Conservation (phyloP, 1,139 yeast species). For the Fermentozyma sake region DNA sequence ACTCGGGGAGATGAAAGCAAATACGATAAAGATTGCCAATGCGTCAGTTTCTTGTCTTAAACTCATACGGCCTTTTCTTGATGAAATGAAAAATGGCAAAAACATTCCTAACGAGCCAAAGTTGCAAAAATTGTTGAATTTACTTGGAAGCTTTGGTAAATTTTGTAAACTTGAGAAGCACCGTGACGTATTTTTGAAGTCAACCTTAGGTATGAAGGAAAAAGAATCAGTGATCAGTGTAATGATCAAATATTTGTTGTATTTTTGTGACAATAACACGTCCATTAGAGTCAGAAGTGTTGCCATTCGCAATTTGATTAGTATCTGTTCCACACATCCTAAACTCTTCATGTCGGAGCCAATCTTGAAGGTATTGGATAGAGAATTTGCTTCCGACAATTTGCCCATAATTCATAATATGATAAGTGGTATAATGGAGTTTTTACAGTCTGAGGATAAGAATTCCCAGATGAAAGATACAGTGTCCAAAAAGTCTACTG, state of each 20-base stretch:
- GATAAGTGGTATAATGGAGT: slow-evolving; percentile 50
- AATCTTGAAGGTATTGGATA: slow-evolving; percentile 50
- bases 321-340: slow-evolving; percentile 58
- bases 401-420: slow-evolving; percentile 41
- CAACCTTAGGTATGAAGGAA: slow-evolving; percentile 39
- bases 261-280: slow-evolving; percentile 37
- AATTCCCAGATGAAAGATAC: slow-evolving; percentile 37
- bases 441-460: slow-evolving; percentile 50
- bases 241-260: slow-evolving; percentile 51
- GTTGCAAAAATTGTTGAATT: slow-evolving; percentile 51
- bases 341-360: slow-evolving; percentile 54
- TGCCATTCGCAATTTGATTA: slow-evolving; percentile 55
- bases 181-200: slow-evolving; percentile 34
- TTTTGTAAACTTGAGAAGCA: slow-evolving; percentile 55
- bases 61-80: slow-evolving; percentile 41
- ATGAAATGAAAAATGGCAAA: slow-evolving; percentile 13
- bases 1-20: slow-evolving; percentile 43
- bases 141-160: slow-evolving; percentile 68
- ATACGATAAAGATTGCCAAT: slow-evolving; percentile 47
- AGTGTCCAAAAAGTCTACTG: slow-evolving; percentile 25
- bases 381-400: slow-evolving; percentile 34
- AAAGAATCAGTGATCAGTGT: slow-evolving; percentile 54
- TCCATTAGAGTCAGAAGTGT: slow-evolving; percentile 33
- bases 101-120: slow-evolving; percentile 33
- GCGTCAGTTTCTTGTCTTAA: slow-evolving; percentile 60